A percentile compares a stretch with the other conserved stretches of the same genome.
Conservation (phyloP, 805 yeast species). For the Millerago galiae region DNA sequence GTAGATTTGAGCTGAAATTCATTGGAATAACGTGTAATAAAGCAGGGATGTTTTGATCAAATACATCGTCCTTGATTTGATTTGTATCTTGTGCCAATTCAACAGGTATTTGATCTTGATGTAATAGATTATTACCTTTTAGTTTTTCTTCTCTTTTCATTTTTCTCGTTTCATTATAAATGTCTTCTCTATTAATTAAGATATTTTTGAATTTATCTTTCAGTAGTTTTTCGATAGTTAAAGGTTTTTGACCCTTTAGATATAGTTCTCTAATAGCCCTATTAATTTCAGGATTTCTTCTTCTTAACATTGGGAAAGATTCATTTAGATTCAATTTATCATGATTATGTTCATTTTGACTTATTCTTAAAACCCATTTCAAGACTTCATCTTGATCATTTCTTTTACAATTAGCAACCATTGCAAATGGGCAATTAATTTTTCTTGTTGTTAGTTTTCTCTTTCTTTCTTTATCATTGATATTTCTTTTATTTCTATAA, state of each 20-base stretch:
- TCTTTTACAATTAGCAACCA: slow-evolving; percentile 27
- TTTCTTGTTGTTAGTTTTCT: slow-evolving; percentile 25
- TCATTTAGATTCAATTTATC: slow-evolving; percentile 24
- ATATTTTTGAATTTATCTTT: slow-evolving; percentile 22
- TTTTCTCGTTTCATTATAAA: slow-evolving; percentile 27
- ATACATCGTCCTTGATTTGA: slow-evolving; percentile 8
- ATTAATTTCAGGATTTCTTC: slow-evolving; percentile 27
- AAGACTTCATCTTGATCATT: slow-evolving; percentile 22
- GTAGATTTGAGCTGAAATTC: not conserved
- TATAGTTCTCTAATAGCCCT: slow-evolving; percentile 26
- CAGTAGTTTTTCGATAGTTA: slow-evolving; percentile 22
- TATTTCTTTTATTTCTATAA: slow-evolving; percentile 26
- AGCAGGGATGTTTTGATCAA: slow-evolving; percentile 24
- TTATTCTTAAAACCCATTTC: slow-evolving; percentile 23
- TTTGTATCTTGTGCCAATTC: not conserved
- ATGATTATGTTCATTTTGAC: slow-evolving; percentile 24
- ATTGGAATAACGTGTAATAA: slow-evolving; percentile 15
- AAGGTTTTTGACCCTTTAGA: slow-evolving; percentile 24
- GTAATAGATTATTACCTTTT: slow-evolving; percentile 5
- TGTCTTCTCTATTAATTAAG: slow-evolving; percentile 25
- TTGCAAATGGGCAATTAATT: slow-evolving; percentile 25
- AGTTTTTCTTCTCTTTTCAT: slow-evolving; percentile 26
- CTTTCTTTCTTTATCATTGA: slow-evolving; percentile 26
- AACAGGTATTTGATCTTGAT: slow-evolving; percentile 1
- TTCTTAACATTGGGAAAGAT: slow-evolving; percentile 26